A percentile compares a stretch with the other conserved stretches of the same genome.
phyloP scores from a whole-genome alignment of 1,284 basidiomycete genomes.

The Boletellus deceptivus region DNA sequence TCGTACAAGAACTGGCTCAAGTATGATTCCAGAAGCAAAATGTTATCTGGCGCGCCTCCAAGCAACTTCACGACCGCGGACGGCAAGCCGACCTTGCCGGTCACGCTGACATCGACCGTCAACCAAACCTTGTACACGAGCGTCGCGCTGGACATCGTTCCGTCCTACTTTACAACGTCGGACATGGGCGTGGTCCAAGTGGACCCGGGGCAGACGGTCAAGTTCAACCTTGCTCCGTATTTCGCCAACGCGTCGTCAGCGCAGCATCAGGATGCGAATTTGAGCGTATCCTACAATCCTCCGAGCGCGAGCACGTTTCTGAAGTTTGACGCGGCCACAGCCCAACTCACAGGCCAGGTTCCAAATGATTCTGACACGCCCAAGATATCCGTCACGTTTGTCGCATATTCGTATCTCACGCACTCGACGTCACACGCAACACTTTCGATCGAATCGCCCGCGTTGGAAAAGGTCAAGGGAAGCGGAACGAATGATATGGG shows the following conservation, averaged over 20 bases:
- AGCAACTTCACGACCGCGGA: constrained; percentile 30
- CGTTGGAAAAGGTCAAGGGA: constrained; percentile 30
- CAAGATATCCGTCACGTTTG: constrained; percentile 53
- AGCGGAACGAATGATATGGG: constrained; percentile 33
- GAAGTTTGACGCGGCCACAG: constrained; percentile 45
- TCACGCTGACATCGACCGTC: constrained; percentile 58
- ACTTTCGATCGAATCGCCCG: constrained; percentile 52
- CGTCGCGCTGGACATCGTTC: constrained; percentile 60
- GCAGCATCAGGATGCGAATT: constrained; percentile 41
- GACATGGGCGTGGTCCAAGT: constrained; percentile 55
- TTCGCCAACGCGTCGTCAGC: constrained; percentile 45
- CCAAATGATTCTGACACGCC: constrained; percentile 41
- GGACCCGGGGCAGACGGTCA: constrained; percentile 43
- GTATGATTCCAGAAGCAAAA: constrained; percentile 54
- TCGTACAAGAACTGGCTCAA: constrained; percentile 58
- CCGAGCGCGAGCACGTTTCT: constrained; percentile 45
- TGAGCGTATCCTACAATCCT: constrained; percentile 56
- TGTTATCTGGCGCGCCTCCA: constrained; percentile 65
- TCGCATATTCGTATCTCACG: constrained; percentile 60
- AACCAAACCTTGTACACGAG: constrained; percentile 67
- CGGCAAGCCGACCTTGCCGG: constrained; percentile 48
- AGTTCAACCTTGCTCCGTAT: constrained; percentile 50
- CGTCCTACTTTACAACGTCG: constrained; percentile 65
- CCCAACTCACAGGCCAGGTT: constrained; percentile 52
- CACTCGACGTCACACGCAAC: constrained; percentile 69